Conservation (phyloP, 73 alveolate species). For the Urostyla sp. region DNA sequence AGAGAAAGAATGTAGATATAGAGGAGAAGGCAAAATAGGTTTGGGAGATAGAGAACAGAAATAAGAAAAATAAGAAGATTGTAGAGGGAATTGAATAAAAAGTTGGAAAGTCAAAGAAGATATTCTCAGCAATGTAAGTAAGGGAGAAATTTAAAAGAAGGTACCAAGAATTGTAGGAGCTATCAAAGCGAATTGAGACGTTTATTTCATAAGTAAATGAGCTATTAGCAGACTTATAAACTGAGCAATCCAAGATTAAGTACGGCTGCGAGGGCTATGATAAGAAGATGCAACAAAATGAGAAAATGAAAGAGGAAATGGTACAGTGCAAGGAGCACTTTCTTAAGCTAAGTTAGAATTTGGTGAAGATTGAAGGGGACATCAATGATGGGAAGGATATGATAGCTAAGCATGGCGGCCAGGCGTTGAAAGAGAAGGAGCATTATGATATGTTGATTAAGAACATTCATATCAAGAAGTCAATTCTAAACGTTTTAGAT, state of each 20-base stretch:
- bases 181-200: constrained; percentile 25
- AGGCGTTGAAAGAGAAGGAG: background rate
- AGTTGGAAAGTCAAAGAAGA: constrained; percentile 25
- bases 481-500: background rate
- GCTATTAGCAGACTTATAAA: background rate
- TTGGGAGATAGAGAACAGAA: constrained; percentile 8
- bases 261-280: background rate
- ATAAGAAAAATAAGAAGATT: background rate
- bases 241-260: constrained; percentile 1
- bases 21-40: constrained; percentile 11
- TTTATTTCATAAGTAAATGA: constrained; percentile 11
- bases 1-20: background rate
- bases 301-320: background rate
- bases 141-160: constrained; percentile 46
- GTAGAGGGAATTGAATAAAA: constrained; percentile 13
- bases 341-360: background rate
- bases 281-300: background rate
- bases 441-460: background rate
- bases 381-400: too few relatives aligned
- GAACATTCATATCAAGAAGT: constrained; percentile 36
- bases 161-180: constrained; percentile 38
- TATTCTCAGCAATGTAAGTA: constrained; percentile 32
- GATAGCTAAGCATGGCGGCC: constrained; percentile 8
- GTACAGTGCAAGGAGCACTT: background rate
- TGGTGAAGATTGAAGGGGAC: background rate